Conservation (phyloP, 2,329 filamentous ascomycete species). For the Xylaria sp. region DNA sequence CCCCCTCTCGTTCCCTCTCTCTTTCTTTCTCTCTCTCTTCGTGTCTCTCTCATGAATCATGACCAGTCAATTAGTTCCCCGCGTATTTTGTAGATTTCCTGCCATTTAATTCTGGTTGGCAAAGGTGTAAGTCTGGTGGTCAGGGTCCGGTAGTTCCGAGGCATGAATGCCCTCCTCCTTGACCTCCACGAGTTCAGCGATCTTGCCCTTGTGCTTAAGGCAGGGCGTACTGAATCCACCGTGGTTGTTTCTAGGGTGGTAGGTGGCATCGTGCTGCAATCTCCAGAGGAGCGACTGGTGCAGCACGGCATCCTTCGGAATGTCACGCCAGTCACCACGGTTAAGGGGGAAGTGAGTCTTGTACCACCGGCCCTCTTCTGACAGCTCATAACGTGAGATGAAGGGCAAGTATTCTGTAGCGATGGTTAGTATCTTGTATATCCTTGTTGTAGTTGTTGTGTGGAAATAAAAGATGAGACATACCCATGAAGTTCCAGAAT, state of each 20-base stretch:
- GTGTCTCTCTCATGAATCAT: no score
- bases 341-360: slow-evolving; percentile 38
- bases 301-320: slow-evolving; percentile 36
- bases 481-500: slow-evolving; percentile 41
- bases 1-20: no score
- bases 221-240: slow-evolving; percentile 30
- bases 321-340: slow-evolving; percentile 35
- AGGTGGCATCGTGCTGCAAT: slow-evolving; percentile 27
- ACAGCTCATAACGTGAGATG: slow-evolving; percentile 39
- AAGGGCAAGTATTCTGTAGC: slow-evolving; percentile 35
- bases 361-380: slow-evolving; percentile 29
- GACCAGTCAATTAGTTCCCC: neutral
- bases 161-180: neutral
- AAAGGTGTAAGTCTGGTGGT: slow-evolving; percentile 15
- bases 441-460: neutral
- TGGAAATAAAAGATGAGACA: slow-evolving; percentile 16
- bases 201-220: slow-evolving; percentile 23
- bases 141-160: slow-evolving; percentile 2
- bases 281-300: slow-evolving; percentile 37
- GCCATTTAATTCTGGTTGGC: neutral
- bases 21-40: no score
- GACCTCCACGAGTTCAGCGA: slow-evolving; percentile 14
- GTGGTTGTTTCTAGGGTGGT: slow-evolving; percentile 35
- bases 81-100: neutral
- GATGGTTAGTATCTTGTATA: slow-evolving; percentile 1